These are phyloP conservation scores for Talaromyces trachyspermus DNA, from an alignment of 495 filamentous ascomycete species.

Conservation along the genomic window DNA sequence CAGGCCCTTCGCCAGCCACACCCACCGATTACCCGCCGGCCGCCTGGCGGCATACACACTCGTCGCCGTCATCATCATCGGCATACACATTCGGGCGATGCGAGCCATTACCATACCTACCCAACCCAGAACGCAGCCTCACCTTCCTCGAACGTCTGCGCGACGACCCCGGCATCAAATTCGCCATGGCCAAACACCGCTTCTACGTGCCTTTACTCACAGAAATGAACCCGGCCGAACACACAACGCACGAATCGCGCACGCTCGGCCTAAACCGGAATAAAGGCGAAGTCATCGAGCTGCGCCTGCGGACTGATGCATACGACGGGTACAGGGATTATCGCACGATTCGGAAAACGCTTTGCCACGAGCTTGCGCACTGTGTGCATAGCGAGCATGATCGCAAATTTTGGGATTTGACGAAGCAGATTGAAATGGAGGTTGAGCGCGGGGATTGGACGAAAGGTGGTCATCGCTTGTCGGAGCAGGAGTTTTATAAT, in stretches of 20 bases:
- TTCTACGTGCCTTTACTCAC: conserved; percentile 85
- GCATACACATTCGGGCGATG: conserved; percentile 79
- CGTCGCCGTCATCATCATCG: conserved; percentile 34
- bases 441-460: conserved; percentile 74
- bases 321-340: conserved; percentile 94
- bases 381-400: conserved; percentile 83
- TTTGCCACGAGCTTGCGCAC: conserved; percentile 94
- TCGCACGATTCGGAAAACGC: conserved; percentile 76
- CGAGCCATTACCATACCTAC: conserved; percentile 71
- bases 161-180: conserved; percentile 76
- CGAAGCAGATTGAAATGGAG: conserved; percentile 76
- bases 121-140: conserved; percentile 57
- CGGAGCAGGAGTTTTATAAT: conserved; percentile 63
- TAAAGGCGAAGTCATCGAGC: conserved; percentile 81
- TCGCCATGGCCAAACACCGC: conserved; percentile 72
- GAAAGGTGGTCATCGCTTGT: conserved; percentile 55
- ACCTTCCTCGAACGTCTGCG: conserved; percentile 71
- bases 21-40: conserved; percentile 23
- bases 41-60: conserved; percentile 38
- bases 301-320: conserved; percentile 82
- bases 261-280: conserved; percentile 88
- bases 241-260: conserved; percentile 73
- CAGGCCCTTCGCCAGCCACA: conserved; percentile 24
- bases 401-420: conserved; percentile 80
- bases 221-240: conserved; percentile 85